Percentiles rank a stretch among this genome's conserved stretches.
Evolutionary conservation across 140 eudicot genomes (phyloP).

Genomic region (Anethum foeniculum): DNA sequence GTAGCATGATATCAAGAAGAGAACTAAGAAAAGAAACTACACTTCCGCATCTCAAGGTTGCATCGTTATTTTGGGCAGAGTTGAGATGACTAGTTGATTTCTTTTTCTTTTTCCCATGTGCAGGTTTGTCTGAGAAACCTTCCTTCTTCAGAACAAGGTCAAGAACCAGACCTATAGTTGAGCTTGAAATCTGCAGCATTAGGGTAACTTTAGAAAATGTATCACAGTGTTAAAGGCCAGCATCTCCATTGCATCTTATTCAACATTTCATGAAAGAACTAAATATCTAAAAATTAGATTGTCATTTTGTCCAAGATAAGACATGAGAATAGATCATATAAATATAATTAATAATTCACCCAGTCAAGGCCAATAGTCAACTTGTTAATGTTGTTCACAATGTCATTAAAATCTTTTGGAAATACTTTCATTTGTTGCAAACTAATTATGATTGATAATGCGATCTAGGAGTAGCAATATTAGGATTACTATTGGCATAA

Average conservation of each 20-base stretch:
- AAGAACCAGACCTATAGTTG: slow-evolving; percentile 39
- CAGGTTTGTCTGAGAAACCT: slow-evolving; percentile 12
- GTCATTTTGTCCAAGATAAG: not conserved
- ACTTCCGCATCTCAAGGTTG: slow-evolving; percentile 30
- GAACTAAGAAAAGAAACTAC: slow-evolving; percentile 51
- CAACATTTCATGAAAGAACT: not conserved
- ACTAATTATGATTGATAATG: not conserved
- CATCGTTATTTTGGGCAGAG: slow-evolving; percentile 21
- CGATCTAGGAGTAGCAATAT: not conserved
- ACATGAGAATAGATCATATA: not conserved
- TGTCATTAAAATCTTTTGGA: not conserved
- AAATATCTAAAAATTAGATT: not conserved
- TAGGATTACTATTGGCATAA: not conserved
- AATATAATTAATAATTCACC: not conserved
- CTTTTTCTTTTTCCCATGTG: slow-evolving; percentile 50
- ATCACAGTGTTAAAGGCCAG: not conserved
- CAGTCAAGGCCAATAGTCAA: not conserved
- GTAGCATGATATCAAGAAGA: slow-evolving; percentile 57
- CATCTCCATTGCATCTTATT: not conserved
- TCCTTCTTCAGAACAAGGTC: slow-evolving; percentile 36
- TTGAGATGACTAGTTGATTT: slow-evolving; percentile 22
- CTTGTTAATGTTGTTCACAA: not conserved
- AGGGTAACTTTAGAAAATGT: slow-evolving; percentile 4
- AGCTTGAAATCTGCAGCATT: slow-evolving; percentile 45
- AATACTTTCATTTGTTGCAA: not conserved